These are phyloP conservation scores for Chlorella variabilis DNA, from an alignment of 163 green algal species.

Conservation along the genomic window DNA sequence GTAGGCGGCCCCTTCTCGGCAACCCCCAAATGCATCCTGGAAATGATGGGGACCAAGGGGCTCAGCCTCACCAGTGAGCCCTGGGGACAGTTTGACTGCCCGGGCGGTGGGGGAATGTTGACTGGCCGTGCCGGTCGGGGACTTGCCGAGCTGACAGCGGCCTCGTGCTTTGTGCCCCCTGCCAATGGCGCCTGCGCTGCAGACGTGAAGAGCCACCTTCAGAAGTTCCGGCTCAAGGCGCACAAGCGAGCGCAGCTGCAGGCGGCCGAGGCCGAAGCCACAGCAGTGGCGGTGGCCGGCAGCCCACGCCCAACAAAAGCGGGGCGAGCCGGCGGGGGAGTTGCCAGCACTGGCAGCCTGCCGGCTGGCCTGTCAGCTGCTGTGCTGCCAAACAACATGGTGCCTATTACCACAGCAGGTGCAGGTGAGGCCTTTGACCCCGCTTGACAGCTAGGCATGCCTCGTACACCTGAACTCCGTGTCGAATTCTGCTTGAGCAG, in stretches of 20 bases:
- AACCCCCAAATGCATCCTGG: slow-evolving; percentile 20
- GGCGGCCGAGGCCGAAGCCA: not conserved
- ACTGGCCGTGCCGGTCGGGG: not conserved
- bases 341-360: not conserved
- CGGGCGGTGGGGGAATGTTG: not conserved
- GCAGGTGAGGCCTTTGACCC: not conserved
- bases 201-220: not conserved
- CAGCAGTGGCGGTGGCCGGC: not conserved
- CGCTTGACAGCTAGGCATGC: too few relatives aligned
- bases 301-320: not conserved
- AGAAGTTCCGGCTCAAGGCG: slow-evolving; percentile 11
- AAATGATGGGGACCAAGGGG: not conserved
- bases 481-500: not conserved
- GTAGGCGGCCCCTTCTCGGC: slow-evolving; percentile 14
- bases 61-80: slow-evolving; percentile 18
- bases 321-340: too few relatives aligned
- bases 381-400: not conserved
- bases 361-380: not conserved
- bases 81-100: too few relatives aligned
- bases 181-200: not conserved
- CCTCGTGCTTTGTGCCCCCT: not conserved
- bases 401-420: not conserved
- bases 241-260: not conserved
- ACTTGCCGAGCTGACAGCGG: not conserved
- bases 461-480: too few relatives aligned